A percentile compares a stretch with the other conserved stretches of the same genome.
Conservation (phyloP, 352 stramenopile genomes). For the Blastocystis hominis region DNA sequence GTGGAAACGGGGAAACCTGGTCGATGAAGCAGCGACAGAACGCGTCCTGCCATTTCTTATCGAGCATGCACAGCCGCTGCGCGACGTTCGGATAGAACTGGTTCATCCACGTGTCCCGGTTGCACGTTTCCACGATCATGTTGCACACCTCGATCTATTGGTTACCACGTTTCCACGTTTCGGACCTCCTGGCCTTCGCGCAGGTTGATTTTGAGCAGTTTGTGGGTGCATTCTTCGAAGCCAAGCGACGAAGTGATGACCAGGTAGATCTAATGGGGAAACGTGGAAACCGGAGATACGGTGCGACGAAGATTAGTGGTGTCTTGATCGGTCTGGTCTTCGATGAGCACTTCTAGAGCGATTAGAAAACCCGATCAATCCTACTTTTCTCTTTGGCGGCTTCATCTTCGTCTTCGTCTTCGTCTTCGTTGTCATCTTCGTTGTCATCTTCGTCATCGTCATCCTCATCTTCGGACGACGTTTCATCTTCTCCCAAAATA, state of each 20-base stretch:
- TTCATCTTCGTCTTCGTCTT: conserved; percentile 60
- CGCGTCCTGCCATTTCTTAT: conserved; percentile 64
- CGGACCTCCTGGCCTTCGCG: conserved; percentile 79
- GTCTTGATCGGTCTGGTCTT: conserved; percentile 92
- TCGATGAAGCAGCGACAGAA: conserved; percentile 77
- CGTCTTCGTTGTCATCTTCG: conserved; percentile 63
- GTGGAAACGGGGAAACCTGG: background rate
- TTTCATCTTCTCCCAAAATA: conserved; percentile 78
- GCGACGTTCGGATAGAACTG: conserved; percentile 52
- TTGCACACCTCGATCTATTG: conserved; percentile 83
- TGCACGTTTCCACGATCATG: conserved; percentile 98
- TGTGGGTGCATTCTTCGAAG: conserved; percentile 97
- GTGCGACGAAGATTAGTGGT: conserved; percentile 90
- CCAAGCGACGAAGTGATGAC: conserved; percentile 97
- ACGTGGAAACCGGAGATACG: background rate
- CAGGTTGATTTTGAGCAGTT: conserved; percentile 93
- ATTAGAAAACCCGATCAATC: background rate
- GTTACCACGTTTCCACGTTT: background rate
- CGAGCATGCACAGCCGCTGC: conserved; percentile 59
- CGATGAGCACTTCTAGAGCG: conserved; percentile 67
- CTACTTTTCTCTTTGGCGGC: background rate
- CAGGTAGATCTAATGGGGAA: conserved; percentile 80
- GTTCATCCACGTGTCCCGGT: conserved; percentile 73
- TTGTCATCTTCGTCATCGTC: conserved; percentile 67
- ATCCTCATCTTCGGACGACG: conserved; percentile 68